Evolutionary conservation across 225 moss, liverwort and hornwort species (phyloP).

Genomic region (Antitrichia curtipendula): DNA sequence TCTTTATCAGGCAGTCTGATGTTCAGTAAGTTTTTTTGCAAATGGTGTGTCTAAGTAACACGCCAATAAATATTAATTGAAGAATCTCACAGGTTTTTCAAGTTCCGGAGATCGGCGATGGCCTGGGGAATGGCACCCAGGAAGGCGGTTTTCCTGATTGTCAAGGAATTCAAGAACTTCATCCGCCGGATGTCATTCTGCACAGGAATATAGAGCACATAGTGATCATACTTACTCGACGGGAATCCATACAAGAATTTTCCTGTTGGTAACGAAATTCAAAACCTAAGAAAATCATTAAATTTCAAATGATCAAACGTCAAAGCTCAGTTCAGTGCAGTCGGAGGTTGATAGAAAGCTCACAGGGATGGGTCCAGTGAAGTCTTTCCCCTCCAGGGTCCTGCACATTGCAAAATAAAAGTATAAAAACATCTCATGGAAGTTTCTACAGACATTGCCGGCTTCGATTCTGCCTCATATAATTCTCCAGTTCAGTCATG

Average conservation of each 20-base stretch:
- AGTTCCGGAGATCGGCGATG: constrained; percentile 34
- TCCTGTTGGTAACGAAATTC: neutral
- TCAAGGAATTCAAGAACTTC: constrained; percentile 29
- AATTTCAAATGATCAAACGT: neutral
- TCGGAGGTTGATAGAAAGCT: neutral
- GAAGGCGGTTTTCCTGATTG: constrained; percentile 35
- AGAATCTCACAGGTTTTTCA: constrained; percentile 23
- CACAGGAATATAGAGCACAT: neutral
- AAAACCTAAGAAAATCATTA: neutral
- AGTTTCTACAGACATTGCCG: neutral
- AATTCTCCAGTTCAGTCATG: neutral
- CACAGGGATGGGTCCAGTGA: constrained; percentile 33
- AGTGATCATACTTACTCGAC: neutral
- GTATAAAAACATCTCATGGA: neutral
- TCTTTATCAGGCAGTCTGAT: neutral
- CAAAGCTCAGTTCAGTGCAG: neutral
- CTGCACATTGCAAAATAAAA: neutral
- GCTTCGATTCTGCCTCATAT: neutral
- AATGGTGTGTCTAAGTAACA: neutral
- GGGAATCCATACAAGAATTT: too few relatives aligned
- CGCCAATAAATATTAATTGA: too few relatives aligned
- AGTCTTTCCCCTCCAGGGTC: constrained; percentile 39
- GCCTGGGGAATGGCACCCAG: constrained; percentile 38
- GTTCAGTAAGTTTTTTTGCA: neutral
- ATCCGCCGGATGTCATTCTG: constrained; percentile 22